phyloP scores from a whole-genome alignment of 78 protist species.

The Dictyostelium firmibasis region DNA sequence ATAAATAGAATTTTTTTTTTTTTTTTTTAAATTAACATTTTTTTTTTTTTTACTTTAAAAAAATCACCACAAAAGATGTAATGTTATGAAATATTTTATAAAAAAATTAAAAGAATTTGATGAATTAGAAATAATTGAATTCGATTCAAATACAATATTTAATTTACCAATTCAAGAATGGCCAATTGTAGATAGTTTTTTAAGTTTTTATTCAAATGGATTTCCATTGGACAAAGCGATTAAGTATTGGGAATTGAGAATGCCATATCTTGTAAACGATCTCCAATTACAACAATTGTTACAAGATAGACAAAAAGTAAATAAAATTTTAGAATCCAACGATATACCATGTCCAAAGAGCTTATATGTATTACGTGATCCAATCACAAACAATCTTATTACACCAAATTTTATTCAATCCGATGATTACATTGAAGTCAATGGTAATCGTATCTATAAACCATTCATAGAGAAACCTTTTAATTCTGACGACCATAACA shows the following conservation, averaged over 20 bases:
- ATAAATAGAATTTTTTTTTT: background rate
- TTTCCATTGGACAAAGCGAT: slow-evolving; percentile 88
- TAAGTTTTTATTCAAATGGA: slow-evolving; percentile 89
- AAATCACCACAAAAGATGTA: too few relatives aligned
- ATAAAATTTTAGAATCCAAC: slow-evolving; percentile 35
- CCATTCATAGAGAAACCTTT: slow-evolving; percentile 98
- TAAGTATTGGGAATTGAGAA: slow-evolving; percentile 74
- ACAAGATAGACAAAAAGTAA: slow-evolving; percentile 70
- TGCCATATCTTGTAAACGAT: slow-evolving; percentile 87
- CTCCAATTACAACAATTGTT: slow-evolving; percentile 75
- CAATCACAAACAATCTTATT: background rate
- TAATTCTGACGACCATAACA: slow-evolving; percentile 95
- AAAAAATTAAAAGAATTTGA: slow-evolving; percentile 7
- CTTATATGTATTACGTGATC: background rate
- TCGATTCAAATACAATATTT: slow-evolving; percentile 27
- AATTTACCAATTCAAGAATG: slow-evolving; percentile 79
- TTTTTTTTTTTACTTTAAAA: background rate
- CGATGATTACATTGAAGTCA: slow-evolving; percentile 67
- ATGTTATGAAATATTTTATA: slow-evolving; percentile 51
- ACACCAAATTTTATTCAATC: slow-evolving; percentile 5
- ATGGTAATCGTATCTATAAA: slow-evolving; percentile 85
- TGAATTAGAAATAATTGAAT: slow-evolving; percentile 4
- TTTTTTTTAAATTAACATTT: background rate
- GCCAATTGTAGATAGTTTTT: slow-evolving; percentile 88
- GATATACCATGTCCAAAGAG: slow-evolving; percentile 81